Conservation (phyloP, 208 protist genomes). For the Acanthamoeba sp. region DNA sequence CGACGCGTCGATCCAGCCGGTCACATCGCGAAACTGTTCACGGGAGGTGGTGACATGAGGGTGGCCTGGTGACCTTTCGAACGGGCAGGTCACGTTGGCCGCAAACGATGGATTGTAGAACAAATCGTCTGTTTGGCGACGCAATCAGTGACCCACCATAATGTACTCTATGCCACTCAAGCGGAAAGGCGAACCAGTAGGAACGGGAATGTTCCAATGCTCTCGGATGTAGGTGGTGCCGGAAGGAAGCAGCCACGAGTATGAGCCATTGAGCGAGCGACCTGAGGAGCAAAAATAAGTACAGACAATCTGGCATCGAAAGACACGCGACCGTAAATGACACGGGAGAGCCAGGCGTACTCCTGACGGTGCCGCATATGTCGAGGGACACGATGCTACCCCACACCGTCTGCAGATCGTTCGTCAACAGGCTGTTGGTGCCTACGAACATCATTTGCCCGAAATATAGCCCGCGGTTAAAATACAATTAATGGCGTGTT, state of each 20-base stretch:
- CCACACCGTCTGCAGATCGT: slow-evolving; percentile 59
- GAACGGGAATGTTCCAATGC: not conserved
- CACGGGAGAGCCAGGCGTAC: too few species aligned
- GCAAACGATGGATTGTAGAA: not conserved
- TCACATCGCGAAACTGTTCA: not conserved
- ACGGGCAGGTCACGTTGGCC: not conserved
- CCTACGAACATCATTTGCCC: not conserved
- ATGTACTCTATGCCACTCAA: too few species aligned
- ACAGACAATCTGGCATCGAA: too few species aligned
- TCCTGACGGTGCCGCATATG: slow-evolving; percentile 56
- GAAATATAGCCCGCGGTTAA: too few species aligned
- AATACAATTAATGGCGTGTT: too few species aligned
- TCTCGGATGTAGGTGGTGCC: too few species aligned
- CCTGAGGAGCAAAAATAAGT: too few species aligned
- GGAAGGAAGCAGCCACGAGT: too few species aligned
- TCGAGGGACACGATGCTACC: slow-evolving; percentile 33
- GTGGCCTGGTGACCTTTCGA: not conserved
- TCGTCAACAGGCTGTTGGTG: not conserved
- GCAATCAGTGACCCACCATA: too few species aligned
- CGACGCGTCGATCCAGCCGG: slow-evolving; percentile 8
- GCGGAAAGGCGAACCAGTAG: too few species aligned
- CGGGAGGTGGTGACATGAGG: not conserved
- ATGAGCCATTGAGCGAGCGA: too few species aligned
- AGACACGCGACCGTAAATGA: too few species aligned
- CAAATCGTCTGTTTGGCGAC: not conserved